Evolutionary conservation across 768 basidiomycete genomes (phyloP).

Genomic region (Clavulina sp.): DNA sequence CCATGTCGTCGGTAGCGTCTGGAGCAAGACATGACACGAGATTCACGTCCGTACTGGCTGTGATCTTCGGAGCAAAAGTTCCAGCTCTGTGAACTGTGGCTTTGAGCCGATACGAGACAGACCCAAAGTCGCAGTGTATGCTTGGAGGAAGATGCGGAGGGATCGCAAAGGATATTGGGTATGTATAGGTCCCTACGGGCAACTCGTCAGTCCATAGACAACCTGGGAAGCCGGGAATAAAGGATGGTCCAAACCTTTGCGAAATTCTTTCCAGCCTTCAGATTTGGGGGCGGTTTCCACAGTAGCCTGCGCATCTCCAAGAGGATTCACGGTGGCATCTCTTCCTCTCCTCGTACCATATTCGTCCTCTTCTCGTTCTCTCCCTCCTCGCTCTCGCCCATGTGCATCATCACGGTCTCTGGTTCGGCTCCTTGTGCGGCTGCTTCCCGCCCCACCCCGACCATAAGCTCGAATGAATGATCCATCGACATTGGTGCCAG

Average conservation of each 20-base stretch:
- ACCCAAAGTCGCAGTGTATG: conserved; percentile 55
- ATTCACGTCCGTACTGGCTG: conserved; percentile 49
- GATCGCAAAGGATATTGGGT: conserved; percentile 82
- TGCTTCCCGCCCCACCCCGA: conserved; percentile 1
- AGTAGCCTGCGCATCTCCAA: conserved; percentile 7
- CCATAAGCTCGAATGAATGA: not conserved
- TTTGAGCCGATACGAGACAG: conserved; percentile 60
- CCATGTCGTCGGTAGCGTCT: conserved; percentile 67
- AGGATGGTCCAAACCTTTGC: conserved; percentile 39
- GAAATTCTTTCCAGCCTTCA: conserved; percentile 65
- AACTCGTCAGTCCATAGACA: not conserved
- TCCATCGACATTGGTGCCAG: not conserved
- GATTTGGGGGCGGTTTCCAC: conserved; percentile 14
- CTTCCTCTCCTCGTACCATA: not conserved
- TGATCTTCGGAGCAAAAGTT: conserved; percentile 53
- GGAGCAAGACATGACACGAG: conserved; percentile 63
- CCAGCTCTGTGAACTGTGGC: conserved; percentile 75
- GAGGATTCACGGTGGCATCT: not conserved
- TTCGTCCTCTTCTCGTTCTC: not conserved
- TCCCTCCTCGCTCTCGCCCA: not conserved
- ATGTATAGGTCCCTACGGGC: conserved; percentile 66
- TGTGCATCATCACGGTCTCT: not conserved
- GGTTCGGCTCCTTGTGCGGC: not conserved
- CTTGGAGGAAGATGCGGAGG: conserved; percentile 66
- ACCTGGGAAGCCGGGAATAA: not conserved